A percentile compares a stretch with the other conserved stretches of the same genome.
Evolutionary conservation across 2,329 filamentous ascomycete species (phyloP).

Genomic region (Diaporthe vaccinii): DNA sequence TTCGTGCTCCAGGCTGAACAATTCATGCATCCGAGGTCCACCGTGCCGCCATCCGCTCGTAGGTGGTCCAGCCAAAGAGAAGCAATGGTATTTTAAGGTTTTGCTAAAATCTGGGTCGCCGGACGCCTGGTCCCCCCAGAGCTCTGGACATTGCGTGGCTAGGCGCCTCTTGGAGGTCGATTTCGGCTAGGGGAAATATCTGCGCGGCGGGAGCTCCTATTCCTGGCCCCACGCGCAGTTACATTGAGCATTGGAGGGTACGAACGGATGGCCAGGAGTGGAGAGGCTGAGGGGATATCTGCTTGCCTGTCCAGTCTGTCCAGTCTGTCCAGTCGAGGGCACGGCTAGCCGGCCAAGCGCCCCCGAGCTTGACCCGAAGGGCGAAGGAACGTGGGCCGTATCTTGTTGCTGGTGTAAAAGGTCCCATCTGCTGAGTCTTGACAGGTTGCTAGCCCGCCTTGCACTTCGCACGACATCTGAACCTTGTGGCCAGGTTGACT

Average conservation of each 20-base stretch:
- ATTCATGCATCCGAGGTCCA: constrained; percentile 26
- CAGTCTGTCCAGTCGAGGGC: not conserved
- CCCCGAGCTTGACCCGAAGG: constrained; percentile 1
- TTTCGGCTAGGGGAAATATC: constrained; percentile 2
- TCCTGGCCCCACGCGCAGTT: constrained; percentile 10
- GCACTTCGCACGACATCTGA: constrained; percentile 21
- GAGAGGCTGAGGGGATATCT: constrained; percentile 6
- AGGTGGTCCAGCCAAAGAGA: not conserved
- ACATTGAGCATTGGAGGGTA: not conserved
- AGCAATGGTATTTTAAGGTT: constrained; percentile 34
- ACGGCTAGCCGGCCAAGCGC: constrained; percentile 11
- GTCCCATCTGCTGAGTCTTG: constrained; percentile 27
- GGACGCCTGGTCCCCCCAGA: constrained; percentile 4
- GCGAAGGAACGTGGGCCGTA: constrained; percentile 10
- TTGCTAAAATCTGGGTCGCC: constrained; percentile 27
- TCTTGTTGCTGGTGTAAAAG: constrained; percentile 1
- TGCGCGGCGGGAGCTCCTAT: constrained; percentile 3
- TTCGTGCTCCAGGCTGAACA: constrained; percentile 5
- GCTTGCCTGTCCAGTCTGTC: not conserved
- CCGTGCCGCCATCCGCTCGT: constrained; percentile 20
- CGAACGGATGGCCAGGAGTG: not conserved
- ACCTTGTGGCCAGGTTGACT: constrained; percentile 27
- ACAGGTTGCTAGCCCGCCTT: constrained; percentile 18
- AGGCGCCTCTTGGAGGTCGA: constrained; percentile 14
- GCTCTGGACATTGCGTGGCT: constrained; percentile 9